These are phyloP conservation scores for Lentinula aciculospora DNA, from an alignment of 768 basidiomycete species.

Conservation along the genomic window DNA sequence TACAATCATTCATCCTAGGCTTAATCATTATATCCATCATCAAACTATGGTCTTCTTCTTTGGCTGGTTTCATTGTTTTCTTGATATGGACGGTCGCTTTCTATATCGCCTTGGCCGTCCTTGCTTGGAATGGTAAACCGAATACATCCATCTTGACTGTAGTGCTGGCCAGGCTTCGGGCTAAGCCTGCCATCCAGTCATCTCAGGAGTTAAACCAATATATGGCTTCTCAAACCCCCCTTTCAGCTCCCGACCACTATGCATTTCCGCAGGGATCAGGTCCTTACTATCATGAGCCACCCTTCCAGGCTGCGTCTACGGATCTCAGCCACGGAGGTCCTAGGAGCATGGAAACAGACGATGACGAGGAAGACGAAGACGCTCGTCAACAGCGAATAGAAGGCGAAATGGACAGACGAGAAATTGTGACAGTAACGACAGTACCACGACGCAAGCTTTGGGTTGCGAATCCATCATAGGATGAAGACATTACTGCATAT, in stretches of 20 bases:
- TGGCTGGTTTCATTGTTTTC: constrained; percentile 57
- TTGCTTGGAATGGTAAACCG: constrained; percentile 57
- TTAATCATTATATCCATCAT: constrained; percentile 52
- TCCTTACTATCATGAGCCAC: constrained; percentile 68
- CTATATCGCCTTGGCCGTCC: constrained; percentile 45
- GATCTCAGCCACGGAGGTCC: constrained; percentile 41
- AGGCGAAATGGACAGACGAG: constrained; percentile 75
- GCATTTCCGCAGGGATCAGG: constrained; percentile 42
- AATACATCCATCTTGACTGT: constrained; percentile 51
- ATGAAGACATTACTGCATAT: neutral
- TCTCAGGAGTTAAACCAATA: constrained; percentile 23
- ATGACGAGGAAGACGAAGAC: constrained; percentile 71
- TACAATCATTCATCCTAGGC: constrained; percentile 55
- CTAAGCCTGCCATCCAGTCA: constrained; percentile 12
- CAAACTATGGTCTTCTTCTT: constrained; percentile 52
- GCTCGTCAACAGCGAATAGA: constrained; percentile 71
- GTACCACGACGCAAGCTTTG: constrained; percentile 71
- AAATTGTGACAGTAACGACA: constrained; percentile 76
- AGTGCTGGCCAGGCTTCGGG: constrained; percentile 38
- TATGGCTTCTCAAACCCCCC: constrained; percentile 29
- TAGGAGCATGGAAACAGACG: constrained; percentile 49
- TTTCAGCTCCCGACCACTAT: constrained; percentile 30
- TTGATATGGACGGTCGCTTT: constrained; percentile 55
- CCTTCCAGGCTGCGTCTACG: constrained; percentile 38
- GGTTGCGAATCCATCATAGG: constrained; percentile 62